These are phyloP conservation scores for Pyrenophora tritici-repentis DNA, from an alignment of 2,329 filamentous ascomycete genomes.

Conservation along the genomic window DNA sequence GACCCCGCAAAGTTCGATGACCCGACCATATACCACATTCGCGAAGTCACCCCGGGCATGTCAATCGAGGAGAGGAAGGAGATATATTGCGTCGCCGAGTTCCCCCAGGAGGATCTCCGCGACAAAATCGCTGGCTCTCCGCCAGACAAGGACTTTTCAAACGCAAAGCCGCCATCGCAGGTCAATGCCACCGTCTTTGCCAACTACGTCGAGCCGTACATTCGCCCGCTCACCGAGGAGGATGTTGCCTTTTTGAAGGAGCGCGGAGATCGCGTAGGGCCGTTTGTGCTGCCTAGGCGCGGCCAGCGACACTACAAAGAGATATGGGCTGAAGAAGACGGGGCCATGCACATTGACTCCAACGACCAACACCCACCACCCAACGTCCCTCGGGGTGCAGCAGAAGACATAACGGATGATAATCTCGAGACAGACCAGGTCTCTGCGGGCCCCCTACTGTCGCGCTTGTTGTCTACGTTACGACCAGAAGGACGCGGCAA, in stretches of 20 bases:
- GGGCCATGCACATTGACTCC: constrained; percentile 73
- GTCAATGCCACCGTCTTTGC: constrained; percentile 92
- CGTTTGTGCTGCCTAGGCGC: constrained; percentile 84
- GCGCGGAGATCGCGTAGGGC: constrained; percentile 76
- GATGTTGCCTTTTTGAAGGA: constrained; percentile 92
- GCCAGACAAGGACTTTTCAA: constrained; percentile 94
- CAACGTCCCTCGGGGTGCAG: constrained; percentile 82
- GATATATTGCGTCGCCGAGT: constrained; percentile 85
- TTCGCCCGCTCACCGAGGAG: constrained; percentile 87
- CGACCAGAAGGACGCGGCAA: constrained; percentile 73
- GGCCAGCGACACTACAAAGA: constrained; percentile 87
- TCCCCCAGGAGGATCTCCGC: constrained; percentile 78
- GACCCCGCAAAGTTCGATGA: constrained; percentile 91
- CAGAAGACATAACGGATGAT: constrained; percentile 85
- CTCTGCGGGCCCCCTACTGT: constrained; percentile 83
- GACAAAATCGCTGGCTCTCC: constrained; percentile 87
- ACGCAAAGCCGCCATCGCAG: constrained; percentile 89
- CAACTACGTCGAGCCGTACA: constrained; percentile 90
- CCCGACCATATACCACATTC: constrained; percentile 93
- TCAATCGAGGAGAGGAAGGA: constrained; percentile 81
- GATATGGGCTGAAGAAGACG: constrained; percentile 93
- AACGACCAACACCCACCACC: constrained; percentile 70
- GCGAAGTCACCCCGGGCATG: constrained; percentile 74
- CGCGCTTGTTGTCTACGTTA: constrained; percentile 78
- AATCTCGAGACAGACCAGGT: constrained; percentile 87